Conservation (phyloP, 2,329 filamentous ascomycete species). For the Cercospora sp. region DNA sequence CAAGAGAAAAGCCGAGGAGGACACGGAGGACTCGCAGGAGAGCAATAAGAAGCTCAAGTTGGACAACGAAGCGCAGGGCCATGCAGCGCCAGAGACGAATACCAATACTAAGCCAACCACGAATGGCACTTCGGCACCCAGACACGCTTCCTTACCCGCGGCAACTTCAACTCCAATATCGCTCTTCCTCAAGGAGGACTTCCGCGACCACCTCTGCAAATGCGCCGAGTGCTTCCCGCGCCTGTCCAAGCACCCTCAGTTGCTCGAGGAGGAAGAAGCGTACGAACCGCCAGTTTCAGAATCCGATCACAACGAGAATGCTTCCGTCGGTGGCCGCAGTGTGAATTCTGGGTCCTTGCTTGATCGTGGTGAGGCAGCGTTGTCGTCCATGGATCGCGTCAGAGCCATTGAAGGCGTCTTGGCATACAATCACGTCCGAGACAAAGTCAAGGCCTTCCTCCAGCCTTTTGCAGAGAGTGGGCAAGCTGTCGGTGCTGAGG, state of each 20-base stretch:
- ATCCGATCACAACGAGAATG: slow-evolving; percentile 54
- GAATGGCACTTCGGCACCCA: slow-evolving; percentile 14
- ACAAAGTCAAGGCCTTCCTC: slow-evolving; percentile 93
- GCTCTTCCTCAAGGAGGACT: slow-evolving; percentile 76
- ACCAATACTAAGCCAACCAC: background rate
- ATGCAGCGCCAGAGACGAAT: background rate
- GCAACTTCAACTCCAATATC: slow-evolving; percentile 65
- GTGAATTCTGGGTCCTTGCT: slow-evolving; percentile 78
- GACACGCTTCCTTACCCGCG: slow-evolving; percentile 53
- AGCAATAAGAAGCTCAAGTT: slow-evolving; percentile 34
- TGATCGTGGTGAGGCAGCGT: slow-evolving; percentile 87
- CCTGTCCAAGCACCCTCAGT: slow-evolving; percentile 70
- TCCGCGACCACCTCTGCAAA: slow-evolving; percentile 79
- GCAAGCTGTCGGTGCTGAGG: slow-evolving; percentile 83
- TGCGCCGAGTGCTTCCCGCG: slow-evolving; percentile 78
- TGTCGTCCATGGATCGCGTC: slow-evolving; percentile 90
- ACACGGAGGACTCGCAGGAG: slow-evolving; percentile 32
- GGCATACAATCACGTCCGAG: slow-evolving; percentile 95
- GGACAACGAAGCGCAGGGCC: slow-evolving; percentile 17
- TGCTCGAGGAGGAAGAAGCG: slow-evolving; percentile 89
- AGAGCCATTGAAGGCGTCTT: slow-evolving; percentile 92
- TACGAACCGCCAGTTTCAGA: slow-evolving; percentile 87
- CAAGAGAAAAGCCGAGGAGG: slow-evolving; percentile 52
- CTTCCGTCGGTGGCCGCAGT: slow-evolving; percentile 45
- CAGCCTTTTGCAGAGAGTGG: slow-evolving; percentile 92